These are phyloP conservation scores for Epichloe gansuensis DNA, from an alignment of 2,329 filamentous ascomycete genomes.

Conservation along the genomic window DNA sequence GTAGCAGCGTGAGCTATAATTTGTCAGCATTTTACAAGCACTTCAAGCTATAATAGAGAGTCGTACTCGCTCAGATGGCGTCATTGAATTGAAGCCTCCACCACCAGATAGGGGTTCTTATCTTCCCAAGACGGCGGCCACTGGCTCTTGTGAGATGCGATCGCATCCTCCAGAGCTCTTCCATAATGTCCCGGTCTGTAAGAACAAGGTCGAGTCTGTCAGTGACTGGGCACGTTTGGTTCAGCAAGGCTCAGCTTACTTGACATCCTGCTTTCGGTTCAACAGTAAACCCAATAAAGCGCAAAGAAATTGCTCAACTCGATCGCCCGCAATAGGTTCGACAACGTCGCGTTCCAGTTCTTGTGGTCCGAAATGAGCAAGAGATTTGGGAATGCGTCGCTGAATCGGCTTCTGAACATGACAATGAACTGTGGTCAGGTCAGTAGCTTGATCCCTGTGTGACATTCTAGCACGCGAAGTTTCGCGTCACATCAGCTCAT, in stretches of 20 bases:
- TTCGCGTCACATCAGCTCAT: conserved; percentile 35
- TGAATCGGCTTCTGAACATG: conserved; percentile 93
- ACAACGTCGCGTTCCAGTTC: conserved; percentile 83
- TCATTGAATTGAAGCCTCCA: conserved; percentile 72
- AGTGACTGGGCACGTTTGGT: background rate
- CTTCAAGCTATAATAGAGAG: background rate
- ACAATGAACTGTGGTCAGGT: conserved; percentile 68
- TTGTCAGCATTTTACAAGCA: conserved; percentile 3
- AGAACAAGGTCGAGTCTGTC: background rate
- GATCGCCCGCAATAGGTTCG: conserved; percentile 66
- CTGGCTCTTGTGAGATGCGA: conserved; percentile 72
- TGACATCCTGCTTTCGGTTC: conserved; percentile 97
- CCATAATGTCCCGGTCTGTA: conserved; percentile 79
- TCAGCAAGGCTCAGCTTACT: conserved; percentile 49
- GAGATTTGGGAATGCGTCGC: conserved; percentile 75
- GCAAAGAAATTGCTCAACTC: conserved; percentile 80
- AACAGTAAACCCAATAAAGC: conserved; percentile 76
- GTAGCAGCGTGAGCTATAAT: conserved; percentile 65
- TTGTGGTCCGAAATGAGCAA: conserved; percentile 85
- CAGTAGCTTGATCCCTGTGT: conserved; percentile 1
- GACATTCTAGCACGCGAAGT: conserved; percentile 33
- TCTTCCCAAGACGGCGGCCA: conserved; percentile 79
- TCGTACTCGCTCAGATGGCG: conserved; percentile 65
- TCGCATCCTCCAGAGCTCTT: conserved; percentile 85
- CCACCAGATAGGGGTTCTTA: conserved; percentile 74